Conservation (phyloP, 768 basidiomycete species). For the Steccherinum ochraceum region DNA sequence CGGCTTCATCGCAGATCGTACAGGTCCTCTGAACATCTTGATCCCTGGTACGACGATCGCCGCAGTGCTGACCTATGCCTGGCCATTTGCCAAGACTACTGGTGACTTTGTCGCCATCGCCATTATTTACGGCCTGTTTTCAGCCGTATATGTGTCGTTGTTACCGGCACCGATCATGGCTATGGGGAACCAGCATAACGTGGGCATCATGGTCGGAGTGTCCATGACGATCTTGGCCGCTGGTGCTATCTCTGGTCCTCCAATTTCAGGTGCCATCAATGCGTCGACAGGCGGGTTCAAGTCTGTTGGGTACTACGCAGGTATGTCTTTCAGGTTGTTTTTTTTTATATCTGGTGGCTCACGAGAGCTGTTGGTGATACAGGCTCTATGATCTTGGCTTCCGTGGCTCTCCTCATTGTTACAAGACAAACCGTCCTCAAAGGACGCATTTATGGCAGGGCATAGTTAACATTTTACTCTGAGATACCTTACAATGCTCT, state of each 20-base stretch:
- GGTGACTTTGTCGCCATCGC: constrained; percentile 44
- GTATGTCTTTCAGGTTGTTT: too few relatives aligned
- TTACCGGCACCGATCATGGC: constrained; percentile 51
- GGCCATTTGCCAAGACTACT: constrained; percentile 55
- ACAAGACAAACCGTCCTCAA: constrained; percentile 35
- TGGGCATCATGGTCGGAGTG: constrained; percentile 61
- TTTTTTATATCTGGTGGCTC: too few relatives aligned
- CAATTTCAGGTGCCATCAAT: constrained; percentile 67
- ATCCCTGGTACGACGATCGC: constrained; percentile 52
- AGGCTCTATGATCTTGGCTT: constrained; percentile 35
- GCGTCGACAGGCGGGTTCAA: constrained; percentile 44
- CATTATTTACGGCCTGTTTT: constrained; percentile 55
- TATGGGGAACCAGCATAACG: constrained; percentile 53
- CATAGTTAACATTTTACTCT: too few relatives aligned
- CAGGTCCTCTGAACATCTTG: constrained; percentile 64
- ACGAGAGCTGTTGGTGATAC: too few relatives aligned
- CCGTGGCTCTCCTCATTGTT: constrained; percentile 34
- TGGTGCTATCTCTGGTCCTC: constrained; percentile 63
- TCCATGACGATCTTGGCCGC: constrained; percentile 52
- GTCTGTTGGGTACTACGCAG: constrained; percentile 20
- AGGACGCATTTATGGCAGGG: too few relatives aligned
- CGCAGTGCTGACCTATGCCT: constrained; percentile 54
- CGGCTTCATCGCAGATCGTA: constrained; percentile 49
- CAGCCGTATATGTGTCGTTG: constrained; percentile 56
- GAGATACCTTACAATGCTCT: too few relatives aligned